Conservation (phyloP, 495 filamentous ascomycete species). For the Penicillium egyptiacum region DNA sequence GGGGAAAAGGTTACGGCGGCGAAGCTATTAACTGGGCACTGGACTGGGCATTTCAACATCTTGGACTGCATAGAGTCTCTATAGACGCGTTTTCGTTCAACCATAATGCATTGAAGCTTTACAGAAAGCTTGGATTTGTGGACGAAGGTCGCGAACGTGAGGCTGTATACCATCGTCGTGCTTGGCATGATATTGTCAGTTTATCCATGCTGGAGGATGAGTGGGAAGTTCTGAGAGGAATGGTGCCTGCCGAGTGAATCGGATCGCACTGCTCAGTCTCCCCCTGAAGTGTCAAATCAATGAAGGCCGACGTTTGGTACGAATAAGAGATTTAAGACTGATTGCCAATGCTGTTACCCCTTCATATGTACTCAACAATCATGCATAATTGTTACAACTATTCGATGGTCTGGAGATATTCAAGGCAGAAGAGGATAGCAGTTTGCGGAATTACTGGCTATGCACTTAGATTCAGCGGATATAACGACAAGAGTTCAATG, state of each 20-base stretch:
- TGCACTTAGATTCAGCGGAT: neutral
- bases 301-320: neutral
- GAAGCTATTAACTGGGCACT: constrained; percentile 54
- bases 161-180: constrained; percentile 38
- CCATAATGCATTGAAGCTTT: constrained; percentile 41
- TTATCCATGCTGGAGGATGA: constrained; percentile 51
- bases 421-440: too few relatives aligned
- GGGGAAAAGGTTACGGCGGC: constrained; percentile 52
- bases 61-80: constrained; percentile 44
- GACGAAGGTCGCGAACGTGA: constrained; percentile 51
- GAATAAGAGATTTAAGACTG: too few relatives aligned
- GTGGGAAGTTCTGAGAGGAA: constrained; percentile 28
- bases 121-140: constrained; percentile 49
- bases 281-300: neutral
- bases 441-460: too few relatives aligned
- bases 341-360: too few relatives aligned
- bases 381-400: too few relatives aligned
- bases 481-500: neutral
- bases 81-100: constrained; percentile 43
- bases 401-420: too few relatives aligned
- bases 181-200: constrained; percentile 44
- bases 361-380: too few relatives aligned
- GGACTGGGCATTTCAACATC: constrained; percentile 48
- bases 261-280: neutral
- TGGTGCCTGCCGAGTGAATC: neutral